A percentile compares a stretch with the other conserved stretches of the same genome.
These are phyloP conservation scores for Zasmidium cellare DNA, from an alignment of 2,329 filamentous ascomycete species.

Conservation along the genomic window DNA sequence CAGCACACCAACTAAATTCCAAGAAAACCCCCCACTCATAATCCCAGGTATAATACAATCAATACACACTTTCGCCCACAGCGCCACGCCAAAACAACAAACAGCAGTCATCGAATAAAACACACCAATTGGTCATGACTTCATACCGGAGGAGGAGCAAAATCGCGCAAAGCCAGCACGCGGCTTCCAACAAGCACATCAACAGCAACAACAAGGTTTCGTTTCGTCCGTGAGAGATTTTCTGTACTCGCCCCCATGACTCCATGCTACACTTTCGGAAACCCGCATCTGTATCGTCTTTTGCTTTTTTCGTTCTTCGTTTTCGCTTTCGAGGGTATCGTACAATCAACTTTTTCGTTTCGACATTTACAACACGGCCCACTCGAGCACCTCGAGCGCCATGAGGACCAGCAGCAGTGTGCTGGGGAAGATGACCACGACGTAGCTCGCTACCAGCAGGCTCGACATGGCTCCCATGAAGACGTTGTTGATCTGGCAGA, in stretches of 20 bases:
- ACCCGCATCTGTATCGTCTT: neutral
- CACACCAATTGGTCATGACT: neutral
- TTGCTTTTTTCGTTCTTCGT: slow-evolving; percentile 8
- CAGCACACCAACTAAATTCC: neutral
- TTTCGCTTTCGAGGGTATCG: slow-evolving; percentile 13
- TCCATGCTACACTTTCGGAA: neutral
- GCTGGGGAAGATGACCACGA: slow-evolving; percentile 91
- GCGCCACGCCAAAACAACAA: neutral
- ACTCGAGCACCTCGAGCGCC: slow-evolving; percentile 88
- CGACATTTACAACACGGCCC: slow-evolving; percentile 55
- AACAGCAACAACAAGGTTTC: no score
- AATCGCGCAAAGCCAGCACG: neutral
- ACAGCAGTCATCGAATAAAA: neutral
- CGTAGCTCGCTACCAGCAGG: slow-evolving; percentile 93
- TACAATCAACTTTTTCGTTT: neutral
- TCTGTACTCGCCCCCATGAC: no score
- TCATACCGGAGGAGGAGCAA: neutral
- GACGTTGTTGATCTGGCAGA: slow-evolving; percentile 96
- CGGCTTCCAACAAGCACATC: neutral
- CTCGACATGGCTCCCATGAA: slow-evolving; percentile 93
- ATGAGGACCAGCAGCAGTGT: slow-evolving; percentile 88
- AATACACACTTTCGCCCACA: neutral
- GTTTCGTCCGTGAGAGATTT: no score
- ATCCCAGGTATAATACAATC: neutral
- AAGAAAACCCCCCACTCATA: neutral